Conservation (phyloP, 2,329 filamentous ascomycete genomes). For the Lachnum nothofagi region DNA sequence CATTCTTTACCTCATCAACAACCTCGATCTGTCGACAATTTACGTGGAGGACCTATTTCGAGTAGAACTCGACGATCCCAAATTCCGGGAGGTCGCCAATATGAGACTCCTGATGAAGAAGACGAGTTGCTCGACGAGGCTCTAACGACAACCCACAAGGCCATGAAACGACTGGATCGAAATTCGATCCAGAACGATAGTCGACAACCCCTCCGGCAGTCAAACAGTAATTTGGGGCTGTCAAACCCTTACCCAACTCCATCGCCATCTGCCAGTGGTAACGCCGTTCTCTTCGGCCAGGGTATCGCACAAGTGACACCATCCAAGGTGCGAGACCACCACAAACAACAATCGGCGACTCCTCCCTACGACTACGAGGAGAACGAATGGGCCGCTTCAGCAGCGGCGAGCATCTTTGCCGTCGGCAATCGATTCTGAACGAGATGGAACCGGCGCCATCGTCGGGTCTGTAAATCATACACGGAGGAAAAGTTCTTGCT, state of each 20-base stretch:
- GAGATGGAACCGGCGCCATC: constrained; percentile 7
- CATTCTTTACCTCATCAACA: constrained; percentile 59
- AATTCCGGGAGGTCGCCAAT: constrained; percentile 71
- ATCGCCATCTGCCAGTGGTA: constrained; percentile 76
- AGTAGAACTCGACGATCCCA: constrained; percentile 76
- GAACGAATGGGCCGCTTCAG: constrained; percentile 81
- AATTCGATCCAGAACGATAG: constrained; percentile 35
- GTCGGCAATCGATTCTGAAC: constrained; percentile 57
- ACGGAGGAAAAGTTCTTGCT: constrained; percentile 31
- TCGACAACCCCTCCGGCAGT: constrained; percentile 52
- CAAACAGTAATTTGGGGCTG: constrained; percentile 58
- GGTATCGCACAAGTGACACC: constrained; percentile 50
- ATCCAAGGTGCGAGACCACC: constrained; percentile 40
- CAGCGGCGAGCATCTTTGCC: constrained; percentile 75
- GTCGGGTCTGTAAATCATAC: constrained; percentile 28
- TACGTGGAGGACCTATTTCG: constrained; percentile 60
- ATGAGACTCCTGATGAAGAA: constrained; percentile 93
- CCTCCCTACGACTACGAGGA: constrained; percentile 94
- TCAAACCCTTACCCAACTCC: constrained; percentile 61
- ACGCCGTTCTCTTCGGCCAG: constrained; percentile 62
- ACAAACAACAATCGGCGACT: constrained; percentile 83
- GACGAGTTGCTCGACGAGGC: constrained; percentile 93
- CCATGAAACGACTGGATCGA: constrained; percentile 64
- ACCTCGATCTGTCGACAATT: constrained; percentile 54
- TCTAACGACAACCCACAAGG: constrained; percentile 69